phyloP scores from a whole-genome alignment of 306 rosid species.

The Echinosophora koreensis region DNA sequence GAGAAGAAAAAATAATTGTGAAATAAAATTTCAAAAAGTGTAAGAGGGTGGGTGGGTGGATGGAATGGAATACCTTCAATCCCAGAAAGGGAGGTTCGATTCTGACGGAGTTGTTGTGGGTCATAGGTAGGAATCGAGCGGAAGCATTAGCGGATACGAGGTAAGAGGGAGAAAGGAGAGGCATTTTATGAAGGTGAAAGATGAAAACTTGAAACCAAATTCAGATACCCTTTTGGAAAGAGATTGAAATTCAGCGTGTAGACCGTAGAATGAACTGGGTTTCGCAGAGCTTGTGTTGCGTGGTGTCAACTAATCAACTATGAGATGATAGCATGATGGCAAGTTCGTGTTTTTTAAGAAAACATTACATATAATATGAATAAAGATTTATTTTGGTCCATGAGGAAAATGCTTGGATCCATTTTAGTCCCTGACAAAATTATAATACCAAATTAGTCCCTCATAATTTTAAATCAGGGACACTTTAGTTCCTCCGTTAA shows the following conservation, averaged over 20 bases:
- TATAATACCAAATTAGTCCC: too few relatives aligned
- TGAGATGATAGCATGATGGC: too few relatives aligned
- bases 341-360: too few relatives aligned
- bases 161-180: conserved; percentile 56
- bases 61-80: conserved; percentile 58
- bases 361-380: too few relatives aligned
- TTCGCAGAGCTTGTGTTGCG: conserved; percentile 2
- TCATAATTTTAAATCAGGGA: too few relatives aligned
- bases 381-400: too few relatives aligned
- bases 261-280: neutral
- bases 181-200: conserved; percentile 50
- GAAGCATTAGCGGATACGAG: conserved; percentile 57
- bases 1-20: neutral
- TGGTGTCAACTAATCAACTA: neutral
- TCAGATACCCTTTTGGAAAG: conserved; percentile 15
- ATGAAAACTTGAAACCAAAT: conserved; percentile 42
- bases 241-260: conserved; percentile 2
- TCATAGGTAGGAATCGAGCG: conserved; percentile 52
- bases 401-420: too few relatives aligned
- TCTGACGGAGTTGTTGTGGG: conserved; percentile 41
- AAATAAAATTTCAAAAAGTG: neutral
- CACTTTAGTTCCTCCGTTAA: too few relatives aligned
- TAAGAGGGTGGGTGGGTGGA: neutral
- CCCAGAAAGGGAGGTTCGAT: conserved; percentile 46
- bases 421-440: too few relatives aligned